phyloP scores from a whole-genome alignment of 2,329 filamentous ascomycete species.

The Rhytidhysteron rufulum region DNA sequence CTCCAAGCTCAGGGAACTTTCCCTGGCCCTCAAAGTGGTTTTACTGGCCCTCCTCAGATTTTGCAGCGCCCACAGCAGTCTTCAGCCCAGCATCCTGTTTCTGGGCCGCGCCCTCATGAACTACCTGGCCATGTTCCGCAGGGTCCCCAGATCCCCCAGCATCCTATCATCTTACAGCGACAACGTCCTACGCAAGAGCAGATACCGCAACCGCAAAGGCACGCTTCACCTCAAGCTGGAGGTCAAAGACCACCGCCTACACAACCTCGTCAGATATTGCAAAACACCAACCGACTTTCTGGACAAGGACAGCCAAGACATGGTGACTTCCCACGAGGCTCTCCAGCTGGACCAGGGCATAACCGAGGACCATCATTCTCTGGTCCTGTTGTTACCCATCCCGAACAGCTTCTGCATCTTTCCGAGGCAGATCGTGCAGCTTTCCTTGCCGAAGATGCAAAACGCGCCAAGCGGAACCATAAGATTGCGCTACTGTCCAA shows the following conservation, averaged over 20 bases:
- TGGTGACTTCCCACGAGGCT: constrained; percentile 7
- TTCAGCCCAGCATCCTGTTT: constrained; percentile 35
- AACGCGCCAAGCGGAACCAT: constrained; percentile 93
- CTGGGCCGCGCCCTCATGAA: constrained; percentile 41
- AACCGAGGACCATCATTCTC: constrained; percentile 48
- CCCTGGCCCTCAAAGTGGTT: constrained; percentile 39
- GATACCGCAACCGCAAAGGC: constrained; percentile 17
- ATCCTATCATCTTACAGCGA: constrained; percentile 32
- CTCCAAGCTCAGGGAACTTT: constrained; percentile 22
- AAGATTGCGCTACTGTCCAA: constrained; percentile 93
- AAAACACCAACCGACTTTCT: constrained; percentile 67
- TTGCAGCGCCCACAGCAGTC: constrained; percentile 46
- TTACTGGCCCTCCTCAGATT: constrained; percentile 43
- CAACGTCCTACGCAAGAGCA: constrained; percentile 18
- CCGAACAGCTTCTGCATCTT: constrained; percentile 70
- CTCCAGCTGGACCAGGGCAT: constrained; percentile 27
- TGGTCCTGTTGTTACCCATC: constrained; percentile 58
- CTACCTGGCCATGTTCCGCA: constrained; percentile 38
- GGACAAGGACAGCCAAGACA: constrained; percentile 36
- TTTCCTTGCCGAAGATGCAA: constrained; percentile 86
- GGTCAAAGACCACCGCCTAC: constrained; percentile 36
- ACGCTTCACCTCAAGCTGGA: constrained; percentile 30
- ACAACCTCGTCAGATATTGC: constrained; percentile 68
- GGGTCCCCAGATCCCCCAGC: constrained; percentile 24
- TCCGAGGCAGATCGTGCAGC: constrained; percentile 79